Evolutionary conservation across 192 early-diverging fungal genomes (phyloP), one percentile per base, ranked within the genome.

Genomic region (Haplosporangium gracile): DNA sequence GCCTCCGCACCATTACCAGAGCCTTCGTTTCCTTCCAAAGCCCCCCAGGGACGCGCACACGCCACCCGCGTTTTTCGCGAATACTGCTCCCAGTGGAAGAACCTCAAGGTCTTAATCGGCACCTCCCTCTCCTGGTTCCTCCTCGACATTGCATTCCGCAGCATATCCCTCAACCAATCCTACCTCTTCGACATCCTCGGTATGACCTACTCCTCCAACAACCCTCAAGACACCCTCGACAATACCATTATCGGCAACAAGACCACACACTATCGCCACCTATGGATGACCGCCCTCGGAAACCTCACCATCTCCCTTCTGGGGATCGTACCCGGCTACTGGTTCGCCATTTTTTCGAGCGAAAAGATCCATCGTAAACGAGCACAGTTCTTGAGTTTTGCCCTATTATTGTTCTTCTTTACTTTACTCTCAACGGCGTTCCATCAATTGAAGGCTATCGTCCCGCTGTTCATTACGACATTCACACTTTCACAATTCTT

Each of bases 311-410:
- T 99, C 79, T 95, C 95, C 51, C 70, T 96, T 9, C 85, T 95
- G 15, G 96, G 96, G 16, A 93, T 93, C 22, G 91, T 98, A 3
- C 97, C 98, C 47, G 98, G 98, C 40, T 99, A 98, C 92, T 97
- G 95, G 96, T 89, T 99, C 81, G 88, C 95, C 1, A 97, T 99
- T 72, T 94, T 95, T 55, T 89, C 93, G 16, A 94, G 98, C 53
- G 97, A 99, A 70, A 86, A 82, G 65, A 76, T 95, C 20, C 97
- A 97, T 74, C 95, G 97, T 79, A 97, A 96, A 83, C 89, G 88
- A 18, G 98, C 98, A 75, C 97, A 98, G 89, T 93, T 96, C 65
- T 86, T 95, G 82, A 97, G 98, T 29, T 99, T 98, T 80, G 89
- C 24, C 11, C 16, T 75, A 24, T 74, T 95, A 36, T 93, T 94